Evolutionary conservation across 2,329 filamentous ascomycete species (phyloP).

Genomic region (Zymoseptoria crescenta): DNA sequence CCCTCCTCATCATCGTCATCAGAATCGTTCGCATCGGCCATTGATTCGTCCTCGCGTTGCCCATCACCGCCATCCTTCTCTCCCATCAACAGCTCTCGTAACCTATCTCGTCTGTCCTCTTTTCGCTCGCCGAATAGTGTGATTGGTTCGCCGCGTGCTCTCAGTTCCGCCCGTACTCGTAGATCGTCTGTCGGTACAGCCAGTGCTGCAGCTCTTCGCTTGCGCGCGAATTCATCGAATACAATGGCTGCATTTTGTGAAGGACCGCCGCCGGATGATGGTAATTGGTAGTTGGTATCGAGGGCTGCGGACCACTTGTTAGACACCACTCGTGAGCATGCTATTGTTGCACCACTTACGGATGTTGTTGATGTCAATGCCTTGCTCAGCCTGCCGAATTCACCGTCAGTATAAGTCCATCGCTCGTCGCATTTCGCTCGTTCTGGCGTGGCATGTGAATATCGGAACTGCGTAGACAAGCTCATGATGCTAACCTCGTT

Average conservation of each 20-base stretch:
- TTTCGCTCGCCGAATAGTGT: slow-evolving; percentile 90
- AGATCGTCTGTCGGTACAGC: slow-evolving; percentile 91
- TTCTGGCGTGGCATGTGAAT: slow-evolving; percentile 28
- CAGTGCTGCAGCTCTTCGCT: slow-evolving; percentile 78
- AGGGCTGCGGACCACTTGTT: slow-evolving; percentile 39
- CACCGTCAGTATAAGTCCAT: slow-evolving; percentile 20
- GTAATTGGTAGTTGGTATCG: slow-evolving; percentile 81
- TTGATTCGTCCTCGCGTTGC: slow-evolving; percentile 40
- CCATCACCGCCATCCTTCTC: slow-evolving; percentile 53
- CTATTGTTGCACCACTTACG: slow-evolving; percentile 44
- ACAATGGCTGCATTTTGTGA: slow-evolving; percentile 80
- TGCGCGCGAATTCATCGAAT: slow-evolving; percentile 81
- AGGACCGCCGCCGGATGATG: slow-evolving; percentile 57
- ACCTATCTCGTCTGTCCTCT: slow-evolving; percentile 73
- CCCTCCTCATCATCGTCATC: slow-evolving; percentile 71
- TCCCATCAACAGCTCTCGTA: slow-evolving; percentile 67
- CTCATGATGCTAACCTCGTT: slow-evolving; percentile 49
- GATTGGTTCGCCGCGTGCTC: slow-evolving; percentile 85
- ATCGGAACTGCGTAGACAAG: slow-evolving; percentile 12
- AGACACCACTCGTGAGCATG: background rate
- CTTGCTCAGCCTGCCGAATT: slow-evolving; percentile 43
- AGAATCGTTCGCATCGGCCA: slow-evolving; percentile 51
- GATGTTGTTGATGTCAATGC: slow-evolving; percentile 55
- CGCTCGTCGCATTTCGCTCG: slow-evolving; percentile 7
- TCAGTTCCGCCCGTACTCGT: slow-evolving; percentile 69